Evolutionary conservation across 2,329 filamentous ascomycete species (phyloP).

Genomic region (Huntiella decipiens): DNA sequence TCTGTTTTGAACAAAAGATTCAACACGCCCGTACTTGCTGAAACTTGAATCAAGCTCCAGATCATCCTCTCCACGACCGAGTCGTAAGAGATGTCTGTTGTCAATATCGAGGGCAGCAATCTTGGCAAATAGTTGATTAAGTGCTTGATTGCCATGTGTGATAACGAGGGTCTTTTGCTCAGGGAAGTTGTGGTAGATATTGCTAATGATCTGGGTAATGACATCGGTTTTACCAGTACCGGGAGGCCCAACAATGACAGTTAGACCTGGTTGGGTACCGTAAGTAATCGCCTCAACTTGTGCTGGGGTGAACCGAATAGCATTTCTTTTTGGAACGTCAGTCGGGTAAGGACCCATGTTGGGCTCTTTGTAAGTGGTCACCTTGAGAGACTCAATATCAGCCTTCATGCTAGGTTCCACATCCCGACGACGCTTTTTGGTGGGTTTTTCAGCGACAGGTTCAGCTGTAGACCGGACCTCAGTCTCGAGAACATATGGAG

Average conservation of each 20-base stretch:
- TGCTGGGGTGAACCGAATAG: conserved; percentile 71
- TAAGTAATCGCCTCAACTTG: conserved; percentile 88
- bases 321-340: conserved; percentile 65
- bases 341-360: conserved; percentile 81
- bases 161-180: conserved; percentile 78
- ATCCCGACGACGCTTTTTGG: conserved; percentile 77
- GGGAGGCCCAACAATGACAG: conserved; percentile 82
- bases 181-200: conserved; percentile 96
- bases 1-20: conserved; percentile 84
- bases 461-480: conserved; percentile 23
- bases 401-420: conserved; percentile 45
- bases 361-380: conserved; percentile 75
- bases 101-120: conserved; percentile 95
- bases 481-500: conserved; percentile 70
- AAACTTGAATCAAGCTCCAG: conserved; percentile 72
- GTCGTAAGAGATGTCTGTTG: conserved; percentile 72
- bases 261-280: conserved; percentile 83
- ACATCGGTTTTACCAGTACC: conserved; percentile 99
- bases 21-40: conserved; percentile 85
- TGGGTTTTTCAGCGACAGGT: conserved; percentile 34
- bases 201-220: conserved; percentile 94
- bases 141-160: conserved; percentile 91
- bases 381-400: conserved; percentile 50
- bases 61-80: conserved; percentile 92
- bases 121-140: conserved; percentile 96